phyloP scores from a whole-genome alignment of 2,329 filamentous ascomycete species.

The Monosporascus sp. region DNA sequence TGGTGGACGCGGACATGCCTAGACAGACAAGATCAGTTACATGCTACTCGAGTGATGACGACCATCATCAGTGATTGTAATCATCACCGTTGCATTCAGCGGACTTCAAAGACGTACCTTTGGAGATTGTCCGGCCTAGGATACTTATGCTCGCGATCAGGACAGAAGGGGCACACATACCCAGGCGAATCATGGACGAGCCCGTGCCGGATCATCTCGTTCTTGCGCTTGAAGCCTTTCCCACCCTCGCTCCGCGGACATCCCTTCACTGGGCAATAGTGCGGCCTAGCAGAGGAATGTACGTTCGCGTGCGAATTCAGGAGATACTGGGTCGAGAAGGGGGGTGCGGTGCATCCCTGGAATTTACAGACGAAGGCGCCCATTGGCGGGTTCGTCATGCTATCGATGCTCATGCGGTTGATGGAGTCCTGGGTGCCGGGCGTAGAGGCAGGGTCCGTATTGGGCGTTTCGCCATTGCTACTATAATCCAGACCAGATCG shows the following conservation, averaged over 20 bases:
- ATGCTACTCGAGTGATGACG: background rate
- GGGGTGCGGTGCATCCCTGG: slow-evolving; percentile 60
- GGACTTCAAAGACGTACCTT: slow-evolving; percentile 52
- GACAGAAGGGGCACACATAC: slow-evolving; percentile 94
- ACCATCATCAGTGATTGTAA: background rate
- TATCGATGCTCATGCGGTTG: slow-evolving; percentile 54
- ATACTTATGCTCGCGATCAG: slow-evolving; percentile 89
- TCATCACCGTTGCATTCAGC: background rate
- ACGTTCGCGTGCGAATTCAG: slow-evolving; percentile 76
- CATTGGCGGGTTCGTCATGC: slow-evolving; percentile 45
- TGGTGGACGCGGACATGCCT: slow-evolving; percentile 95
- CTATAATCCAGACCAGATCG: slow-evolving; percentile 35
- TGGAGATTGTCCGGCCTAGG: slow-evolving; percentile 94
- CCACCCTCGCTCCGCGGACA: slow-evolving; percentile 60
- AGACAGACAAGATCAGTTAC: background rate
- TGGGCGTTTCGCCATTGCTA: slow-evolving; percentile 41
- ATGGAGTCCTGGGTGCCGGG: slow-evolving; percentile 34
- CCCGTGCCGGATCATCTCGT: slow-evolving; percentile 71
- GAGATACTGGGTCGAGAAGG: slow-evolving; percentile 73
- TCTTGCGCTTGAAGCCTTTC: slow-evolving; percentile 66
- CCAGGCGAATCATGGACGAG: slow-evolving; percentile 91
- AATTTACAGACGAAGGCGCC: slow-evolving; percentile 54
- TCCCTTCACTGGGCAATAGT: slow-evolving; percentile 58
- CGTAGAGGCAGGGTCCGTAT: slow-evolving; percentile 37
- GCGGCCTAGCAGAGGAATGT: slow-evolving; percentile 59